phyloP scores from a whole-genome alignment of 2,329 filamentous ascomycete species.

The Tolypocladium tropicale region DNA sequence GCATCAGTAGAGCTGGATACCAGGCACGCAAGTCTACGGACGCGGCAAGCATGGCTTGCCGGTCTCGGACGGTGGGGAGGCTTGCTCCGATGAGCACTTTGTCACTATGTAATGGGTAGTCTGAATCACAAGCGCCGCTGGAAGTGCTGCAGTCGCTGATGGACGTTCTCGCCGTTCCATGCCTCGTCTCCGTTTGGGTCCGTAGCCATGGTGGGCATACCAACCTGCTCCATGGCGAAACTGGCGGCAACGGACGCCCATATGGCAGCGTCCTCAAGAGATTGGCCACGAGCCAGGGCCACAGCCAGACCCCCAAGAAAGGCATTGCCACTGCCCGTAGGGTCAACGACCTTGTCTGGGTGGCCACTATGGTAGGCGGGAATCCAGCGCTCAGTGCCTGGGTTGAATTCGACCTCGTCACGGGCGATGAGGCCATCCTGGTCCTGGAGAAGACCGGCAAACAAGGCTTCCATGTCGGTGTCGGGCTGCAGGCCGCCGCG shows the following conservation, averaged over 20 bases:
- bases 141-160: conserved; percentile 42
- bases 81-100: neutral
- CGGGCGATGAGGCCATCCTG: conserved; percentile 40
- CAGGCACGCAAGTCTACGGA: neutral
- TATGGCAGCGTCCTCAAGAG: conserved; percentile 58
- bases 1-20: neutral
- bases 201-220: conserved; percentile 53
- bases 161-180: conserved; percentile 50
- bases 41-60: neutral
- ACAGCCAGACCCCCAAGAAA: conserved; percentile 60
- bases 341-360: conserved; percentile 60
- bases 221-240: conserved; percentile 91
- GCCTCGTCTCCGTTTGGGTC: conserved; percentile 38
- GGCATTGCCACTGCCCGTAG: conserved; percentile 87
- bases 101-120: neutral
- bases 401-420: conserved; percentile 51
- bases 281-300: conserved; percentile 47
- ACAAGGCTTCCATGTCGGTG: conserved; percentile 52
- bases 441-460: conserved; percentile 47
- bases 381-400: conserved; percentile 62
- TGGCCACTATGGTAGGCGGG: conserved; percentile 58
- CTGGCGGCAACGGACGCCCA: conserved; percentile 80
- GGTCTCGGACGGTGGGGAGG: neutral
- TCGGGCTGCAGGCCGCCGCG: conserved; percentile 46
- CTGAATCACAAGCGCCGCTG: conserved; percentile 24